Evolutionary conservation across 352 stramenopile species (phyloP).

Genomic region (Globisporangium nunn): DNA sequence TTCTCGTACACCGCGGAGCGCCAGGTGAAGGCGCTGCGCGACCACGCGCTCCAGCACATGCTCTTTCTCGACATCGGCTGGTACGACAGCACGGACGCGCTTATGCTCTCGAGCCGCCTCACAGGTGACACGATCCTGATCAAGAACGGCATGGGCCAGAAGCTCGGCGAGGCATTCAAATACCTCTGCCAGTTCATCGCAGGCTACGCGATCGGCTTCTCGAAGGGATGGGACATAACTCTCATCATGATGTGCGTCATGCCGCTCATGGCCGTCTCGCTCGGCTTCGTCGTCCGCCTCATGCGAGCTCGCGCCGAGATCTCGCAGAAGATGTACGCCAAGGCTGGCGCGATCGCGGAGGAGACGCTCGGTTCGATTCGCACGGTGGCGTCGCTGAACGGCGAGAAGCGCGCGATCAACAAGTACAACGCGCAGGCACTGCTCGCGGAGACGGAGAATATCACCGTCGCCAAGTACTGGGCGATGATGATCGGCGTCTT

Average conservation of each 20-base stretch:
- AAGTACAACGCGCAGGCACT: conserved; percentile 17
- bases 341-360: conserved; percentile 24
- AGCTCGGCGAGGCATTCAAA: conserved; percentile 10
- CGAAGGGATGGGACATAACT: conserved; percentile 21
- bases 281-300: conserved; percentile 18
- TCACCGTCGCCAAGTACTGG: conserved; percentile 14
- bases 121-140: conserved; percentile 23
- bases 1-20: conserved; percentile 17
- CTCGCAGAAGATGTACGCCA: conserved; percentile 18
- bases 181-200: conserved; percentile 1
- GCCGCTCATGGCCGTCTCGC: conserved; percentile 18
- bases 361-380: conserved; percentile 25
- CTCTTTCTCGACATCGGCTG: conserved; percentile 22
- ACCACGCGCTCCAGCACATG: conserved; percentile 17
- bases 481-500: conserved; percentile 18
- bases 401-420: conserved; percentile 16
- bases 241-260: conserved; percentile 23
- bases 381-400: conserved; percentile 20
- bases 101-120: conserved; percentile 17
- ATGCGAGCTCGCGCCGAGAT: conserved; percentile 5
- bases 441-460: conserved; percentile 16
- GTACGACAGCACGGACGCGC: conserved; percentile 17
- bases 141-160: conserved; percentile 24
- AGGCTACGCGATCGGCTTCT: conserved; percentile 20
- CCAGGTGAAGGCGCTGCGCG: conserved; percentile 18